Conservation (phyloP, 306 rosid species). For the Dicorynia guianensis region DNA sequence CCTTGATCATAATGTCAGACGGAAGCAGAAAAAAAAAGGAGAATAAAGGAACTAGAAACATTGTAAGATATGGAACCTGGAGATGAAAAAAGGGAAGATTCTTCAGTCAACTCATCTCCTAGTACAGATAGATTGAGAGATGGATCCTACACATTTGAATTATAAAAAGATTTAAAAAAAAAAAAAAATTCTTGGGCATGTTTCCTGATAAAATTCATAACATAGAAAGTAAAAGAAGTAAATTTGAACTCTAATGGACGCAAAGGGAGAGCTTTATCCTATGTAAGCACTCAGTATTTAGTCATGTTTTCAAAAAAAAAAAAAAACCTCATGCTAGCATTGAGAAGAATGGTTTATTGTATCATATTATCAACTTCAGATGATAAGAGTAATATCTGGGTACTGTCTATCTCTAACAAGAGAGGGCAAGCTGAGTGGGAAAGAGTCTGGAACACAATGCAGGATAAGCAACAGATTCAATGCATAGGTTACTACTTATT, state of each 20-base stretch:
- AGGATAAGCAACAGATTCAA: not conserved
- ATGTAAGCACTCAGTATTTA: slow-evolving; percentile 16
- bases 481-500: not conserved
- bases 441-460: not conserved
- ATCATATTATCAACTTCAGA: not conserved
- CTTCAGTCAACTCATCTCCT: slow-evolving; percentile 50
- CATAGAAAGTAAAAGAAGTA: slow-evolving; percentile 18
- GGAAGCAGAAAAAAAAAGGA: slow-evolving; percentile 28
- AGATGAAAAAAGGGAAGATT: slow-evolving; percentile 43
- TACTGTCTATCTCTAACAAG: too few relatives aligned
- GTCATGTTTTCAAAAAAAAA: not conserved
- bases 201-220: slow-evolving; percentile 19
- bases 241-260: slow-evolving; percentile 16
- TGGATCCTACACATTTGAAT: slow-evolving; percentile 53
- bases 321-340: not conserved
- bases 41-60: slow-evolving; percentile 15
- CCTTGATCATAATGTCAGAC: slow-evolving; percentile 30
- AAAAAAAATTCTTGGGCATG: not conserved
- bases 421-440: not conserved
- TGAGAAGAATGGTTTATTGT: not conserved
- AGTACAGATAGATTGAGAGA: slow-evolving; percentile 41
- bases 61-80: slow-evolving; percentile 52
- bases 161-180: slow-evolving; percentile 27
- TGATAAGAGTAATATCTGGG: too few relatives aligned
- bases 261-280: not conserved